phyloP scores from a whole-genome alignment of 108 stramenopile genomes.

The Nannochloropsis salina region DNA sequence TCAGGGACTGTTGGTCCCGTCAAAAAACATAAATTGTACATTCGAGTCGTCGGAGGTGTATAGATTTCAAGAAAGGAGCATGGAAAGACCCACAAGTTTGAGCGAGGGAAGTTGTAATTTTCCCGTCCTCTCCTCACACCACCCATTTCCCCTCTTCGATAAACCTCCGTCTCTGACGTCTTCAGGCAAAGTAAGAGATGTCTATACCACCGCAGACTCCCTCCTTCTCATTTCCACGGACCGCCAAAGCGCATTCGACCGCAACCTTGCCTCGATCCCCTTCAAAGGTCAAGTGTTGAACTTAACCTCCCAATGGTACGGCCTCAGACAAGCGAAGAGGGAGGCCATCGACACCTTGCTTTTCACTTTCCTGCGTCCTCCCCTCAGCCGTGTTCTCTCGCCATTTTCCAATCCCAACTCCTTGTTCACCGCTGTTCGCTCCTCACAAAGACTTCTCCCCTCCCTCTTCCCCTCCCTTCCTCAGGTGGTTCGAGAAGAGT shows the following conservation, averaged over 20 bases:
- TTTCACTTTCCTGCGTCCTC: neutral
- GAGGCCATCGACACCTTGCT: neutral
- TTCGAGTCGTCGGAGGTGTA: too few species aligned
- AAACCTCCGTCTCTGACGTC: neutral
- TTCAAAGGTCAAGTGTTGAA: constrained; percentile 96
- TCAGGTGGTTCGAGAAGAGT: constrained; percentile 85
- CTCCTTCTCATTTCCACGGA: constrained; percentile 92
- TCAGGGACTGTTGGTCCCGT: too few species aligned
- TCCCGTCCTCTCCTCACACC: neutral
- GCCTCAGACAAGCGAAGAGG: neutral
- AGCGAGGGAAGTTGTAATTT: too few species aligned
- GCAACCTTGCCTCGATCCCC: constrained; percentile 81
- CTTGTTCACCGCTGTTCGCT: neutral
- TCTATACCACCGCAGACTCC: constrained; percentile 46
- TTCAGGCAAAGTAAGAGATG: constrained; percentile 58
- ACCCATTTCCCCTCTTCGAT: neutral
- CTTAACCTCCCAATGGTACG: constrained; percentile 59
- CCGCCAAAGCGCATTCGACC: constrained; percentile 96
- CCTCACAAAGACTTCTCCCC: neutral
- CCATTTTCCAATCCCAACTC: neutral
- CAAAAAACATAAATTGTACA: too few species aligned
- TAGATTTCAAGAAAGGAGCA: too few species aligned
- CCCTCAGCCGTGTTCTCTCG: neutral
- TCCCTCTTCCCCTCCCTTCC: neutral
- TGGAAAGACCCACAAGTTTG: too few species aligned